Conservation (phyloP, 345 rosid species). For the Eutrema japonicum region DNA sequence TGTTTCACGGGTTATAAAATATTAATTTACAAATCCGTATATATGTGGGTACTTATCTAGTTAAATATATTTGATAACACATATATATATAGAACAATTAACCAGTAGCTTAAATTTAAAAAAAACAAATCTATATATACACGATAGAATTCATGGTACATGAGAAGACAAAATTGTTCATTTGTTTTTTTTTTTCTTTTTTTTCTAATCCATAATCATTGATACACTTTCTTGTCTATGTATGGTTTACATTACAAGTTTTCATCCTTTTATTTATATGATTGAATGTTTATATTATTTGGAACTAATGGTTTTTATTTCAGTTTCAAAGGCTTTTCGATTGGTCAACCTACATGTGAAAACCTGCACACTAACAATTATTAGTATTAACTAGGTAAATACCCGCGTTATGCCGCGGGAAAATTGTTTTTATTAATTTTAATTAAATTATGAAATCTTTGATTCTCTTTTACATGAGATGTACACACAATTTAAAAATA, state of each 20-base stretch:
- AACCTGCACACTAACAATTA: slow-evolving; percentile 28
- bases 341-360: slow-evolving; percentile 46
- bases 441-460: no score
- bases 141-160: background rate
- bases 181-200: background rate
- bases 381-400: no score
- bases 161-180: background rate
- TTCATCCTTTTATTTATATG: background rate
- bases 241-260: slow-evolving; percentile 12
- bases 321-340: slow-evolving; percentile 32
- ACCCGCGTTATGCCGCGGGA: no score
- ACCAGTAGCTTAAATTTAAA: background rate
- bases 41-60: no score
- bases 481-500: no score
- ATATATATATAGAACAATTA: background rate
- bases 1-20: no score
- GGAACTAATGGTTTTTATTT: slow-evolving; percentile 6
- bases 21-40: no score
- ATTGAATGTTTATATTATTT: slow-evolving; percentile 6
- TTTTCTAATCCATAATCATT: slow-evolving; percentile 19
- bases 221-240: slow-evolving; percentile 23
- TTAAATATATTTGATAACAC: background rate
- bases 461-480: no score
- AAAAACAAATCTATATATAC: background rate
- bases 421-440: no score